Evolutionary conservation across 2,329 filamentous ascomycete genomes (phyloP).

Genomic region (Akanthomyces dipterigenus): DNA sequence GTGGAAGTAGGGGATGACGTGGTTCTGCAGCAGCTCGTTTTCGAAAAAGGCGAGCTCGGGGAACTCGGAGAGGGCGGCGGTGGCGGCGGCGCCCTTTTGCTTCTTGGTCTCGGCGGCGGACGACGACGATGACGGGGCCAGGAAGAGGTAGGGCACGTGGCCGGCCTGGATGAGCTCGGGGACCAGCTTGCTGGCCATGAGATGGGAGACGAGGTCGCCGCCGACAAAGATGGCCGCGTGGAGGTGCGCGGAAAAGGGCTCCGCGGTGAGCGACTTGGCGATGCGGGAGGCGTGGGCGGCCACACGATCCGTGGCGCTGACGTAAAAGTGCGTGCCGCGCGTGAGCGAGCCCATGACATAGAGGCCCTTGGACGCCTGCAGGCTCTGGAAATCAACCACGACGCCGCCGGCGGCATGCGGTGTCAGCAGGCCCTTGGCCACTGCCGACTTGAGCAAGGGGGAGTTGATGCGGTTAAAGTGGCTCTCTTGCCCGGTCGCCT

Average conservation of each 20-base stretch:
- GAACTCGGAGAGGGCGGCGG: background rate
- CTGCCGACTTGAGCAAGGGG: conserved; percentile 1
- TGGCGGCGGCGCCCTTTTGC: background rate
- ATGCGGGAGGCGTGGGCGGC: conserved; percentile 9
- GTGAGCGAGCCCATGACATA: conserved; percentile 11
- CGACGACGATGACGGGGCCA: background rate
- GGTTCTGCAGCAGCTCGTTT: background rate
- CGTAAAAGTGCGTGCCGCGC: conserved; percentile 10
- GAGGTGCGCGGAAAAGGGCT: background rate
- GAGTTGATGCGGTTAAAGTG: conserved; percentile 4
- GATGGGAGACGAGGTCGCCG: background rate
- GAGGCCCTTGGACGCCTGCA: background rate
- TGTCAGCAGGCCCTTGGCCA: background rate
- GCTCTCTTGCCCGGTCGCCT: conserved; percentile 6
- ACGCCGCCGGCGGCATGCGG: conserved; percentile 8
- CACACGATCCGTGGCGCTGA: conserved; percentile 9
- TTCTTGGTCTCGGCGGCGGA: background rate
- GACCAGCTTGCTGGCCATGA: conserved; percentile 9
- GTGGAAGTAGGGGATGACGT: conserved; percentile 9
- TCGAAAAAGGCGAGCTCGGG: conserved; percentile 9
- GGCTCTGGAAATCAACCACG: conserved; percentile 4
- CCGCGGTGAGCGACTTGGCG: conserved; percentile 1
- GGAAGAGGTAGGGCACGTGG: conserved; percentile 9
- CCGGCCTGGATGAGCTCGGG: background rate
- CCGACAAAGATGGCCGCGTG: conserved; percentile 6